Conservation (phyloP, 371 early-diverging fungal species). For the Umbelopsis sp. region DNA sequence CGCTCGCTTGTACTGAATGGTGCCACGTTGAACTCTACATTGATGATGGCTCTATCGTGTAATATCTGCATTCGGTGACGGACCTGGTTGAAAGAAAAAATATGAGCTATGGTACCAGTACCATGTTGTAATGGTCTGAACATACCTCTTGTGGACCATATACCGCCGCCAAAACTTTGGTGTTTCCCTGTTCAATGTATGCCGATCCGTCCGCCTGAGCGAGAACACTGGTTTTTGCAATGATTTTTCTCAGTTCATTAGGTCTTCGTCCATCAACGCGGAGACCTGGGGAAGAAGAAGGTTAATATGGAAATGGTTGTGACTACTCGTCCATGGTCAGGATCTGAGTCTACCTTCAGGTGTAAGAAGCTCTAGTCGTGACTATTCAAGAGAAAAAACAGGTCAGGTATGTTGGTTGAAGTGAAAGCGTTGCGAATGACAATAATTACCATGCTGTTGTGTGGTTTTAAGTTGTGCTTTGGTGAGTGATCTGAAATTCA, state of each 20-base stretch:
- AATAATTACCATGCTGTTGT: no score
- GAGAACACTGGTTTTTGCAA: constrained; percentile 78
- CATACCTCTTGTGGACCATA: constrained; percentile 92
- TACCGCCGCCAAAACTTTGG: constrained; percentile 89
- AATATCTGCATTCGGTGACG: constrained; percentile 58
- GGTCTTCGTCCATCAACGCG: constrained; percentile 93
- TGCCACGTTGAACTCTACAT: constrained; percentile 90
- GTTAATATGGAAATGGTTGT: constrained; percentile 18
- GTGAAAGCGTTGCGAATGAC: no score
- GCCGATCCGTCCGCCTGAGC: constrained; percentile 92
- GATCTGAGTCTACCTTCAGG: constrained; percentile 56
- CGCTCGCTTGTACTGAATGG: constrained; percentile 93
- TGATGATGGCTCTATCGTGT: constrained; percentile 84
- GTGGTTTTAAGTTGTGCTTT: background rate
- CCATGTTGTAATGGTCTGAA: background rate
- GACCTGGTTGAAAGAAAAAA: constrained; percentile 40
- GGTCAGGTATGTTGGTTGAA: background rate
- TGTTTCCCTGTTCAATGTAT: constrained; percentile 95
- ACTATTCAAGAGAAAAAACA: constrained; percentile 36
- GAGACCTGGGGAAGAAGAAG: constrained; percentile 63
- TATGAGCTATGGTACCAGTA: background rate
- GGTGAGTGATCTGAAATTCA: no score
- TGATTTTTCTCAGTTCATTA: constrained; percentile 85
- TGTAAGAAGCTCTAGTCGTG: constrained; percentile 65
- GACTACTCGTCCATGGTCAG: background rate